Evolutionary conservation across 257 asterid species (phyloP), one percentile per base, ranked within the genome.

Genomic region (Paraleonurus japonicus): DNA sequence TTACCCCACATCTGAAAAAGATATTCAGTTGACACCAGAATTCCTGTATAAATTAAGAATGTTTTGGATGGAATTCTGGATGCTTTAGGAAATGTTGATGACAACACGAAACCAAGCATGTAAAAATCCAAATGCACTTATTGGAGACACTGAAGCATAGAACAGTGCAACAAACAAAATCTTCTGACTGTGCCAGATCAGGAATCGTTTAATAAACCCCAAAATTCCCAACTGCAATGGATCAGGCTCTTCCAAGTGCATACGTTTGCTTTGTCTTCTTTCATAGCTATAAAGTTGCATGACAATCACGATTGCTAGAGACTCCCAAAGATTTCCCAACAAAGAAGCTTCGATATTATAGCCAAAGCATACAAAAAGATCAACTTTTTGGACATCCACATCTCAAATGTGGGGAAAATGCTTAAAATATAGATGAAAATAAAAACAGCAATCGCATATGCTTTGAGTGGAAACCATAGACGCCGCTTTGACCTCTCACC

Each of bases 231-330:
- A 80, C 71, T 88, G 89, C 70, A 83, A 72, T 43, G 82, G 81
- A 30, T 86, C 86, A 22, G 83, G 70, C 77, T 82, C 87, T 72
- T 81, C 96, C 58, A 87, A 81, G 74, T 76, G 78, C 81, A 80
- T 71, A 73, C 48, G 70, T 79, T 87, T 86, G 90, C 96, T 95
- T 78, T 95, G 96, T 78, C 99, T 87, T 84, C 99, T 90, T 80
- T 95, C 99, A 20, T 95, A 95, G 84, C 98, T 95, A 65, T 95
- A 92, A 81, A 95, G 96, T 84, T 95, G 98, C 99, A 95, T 95
- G 76, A 95, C 98, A 73, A 92, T 82, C 75, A 89, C 82, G 37
- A 95, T 83, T 67, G 98, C 98, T 48, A 95, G 81, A 79, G 98
- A 92, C 80, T 88, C 97, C 90, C 96, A 88, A 61, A 88, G 90